A percentile compares a stretch with the other conserved stretches of the same genome.
Conservation (phyloP, 345 rosid genomes). For the Xanthoceras sorbifolium region DNA sequence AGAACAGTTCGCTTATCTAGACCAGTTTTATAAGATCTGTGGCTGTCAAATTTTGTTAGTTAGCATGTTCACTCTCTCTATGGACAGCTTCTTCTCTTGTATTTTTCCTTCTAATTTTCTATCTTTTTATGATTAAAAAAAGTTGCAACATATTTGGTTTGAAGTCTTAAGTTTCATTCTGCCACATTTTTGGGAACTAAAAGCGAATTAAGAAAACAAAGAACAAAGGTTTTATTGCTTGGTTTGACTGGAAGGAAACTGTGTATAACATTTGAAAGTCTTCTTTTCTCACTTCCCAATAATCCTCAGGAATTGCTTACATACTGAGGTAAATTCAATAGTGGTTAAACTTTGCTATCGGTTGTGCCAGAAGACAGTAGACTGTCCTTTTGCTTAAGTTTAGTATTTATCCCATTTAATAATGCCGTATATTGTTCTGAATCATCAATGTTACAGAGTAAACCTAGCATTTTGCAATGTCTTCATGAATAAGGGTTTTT, state of each 20-base stretch:
- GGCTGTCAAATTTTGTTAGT: not conserved
- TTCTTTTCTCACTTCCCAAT: not conserved
- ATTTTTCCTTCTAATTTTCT: too few relatives aligned
- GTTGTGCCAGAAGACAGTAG: not conserved
- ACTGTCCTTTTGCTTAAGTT: not conserved
- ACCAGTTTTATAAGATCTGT: not conserved
- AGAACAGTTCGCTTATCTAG: not conserved
- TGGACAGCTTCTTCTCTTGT: not conserved
- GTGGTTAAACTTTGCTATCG: not conserved
- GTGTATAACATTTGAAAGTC: not conserved
- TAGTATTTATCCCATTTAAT: not conserved
- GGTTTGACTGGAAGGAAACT: not conserved
- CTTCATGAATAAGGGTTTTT: conserved; percentile 1
- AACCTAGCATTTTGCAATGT: not conserved
- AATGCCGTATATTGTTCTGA: not conserved
- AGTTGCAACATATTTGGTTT: not conserved
- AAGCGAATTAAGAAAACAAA: not conserved
- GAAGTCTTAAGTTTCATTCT: not conserved
- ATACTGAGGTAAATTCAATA: not conserved
- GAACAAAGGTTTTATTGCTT: not conserved
- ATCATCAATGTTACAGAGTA: not conserved
- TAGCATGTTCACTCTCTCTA: not conserved
- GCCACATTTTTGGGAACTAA: not conserved
- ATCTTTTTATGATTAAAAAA: not conserved
- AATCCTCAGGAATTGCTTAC: not conserved